Base-by-base conservation (phyloP, 495 filamentous ascomycete genomes). In the Neurospora sp. region DNA sequence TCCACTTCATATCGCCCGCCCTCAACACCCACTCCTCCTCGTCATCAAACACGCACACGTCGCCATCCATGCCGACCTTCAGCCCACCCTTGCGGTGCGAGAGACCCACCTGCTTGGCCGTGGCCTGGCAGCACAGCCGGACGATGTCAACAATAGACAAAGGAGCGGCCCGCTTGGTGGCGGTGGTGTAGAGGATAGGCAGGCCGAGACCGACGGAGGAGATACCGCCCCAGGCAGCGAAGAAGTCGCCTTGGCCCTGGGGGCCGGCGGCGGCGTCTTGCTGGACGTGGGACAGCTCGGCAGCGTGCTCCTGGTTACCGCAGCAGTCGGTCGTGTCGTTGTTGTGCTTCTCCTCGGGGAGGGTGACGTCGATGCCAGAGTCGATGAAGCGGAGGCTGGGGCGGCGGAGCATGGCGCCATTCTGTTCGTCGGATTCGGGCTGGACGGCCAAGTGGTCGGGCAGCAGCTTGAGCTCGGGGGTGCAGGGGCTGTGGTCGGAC, bases 401-500 rank as follows among this genome's bases (percentile, higher is more conserved):
- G 54, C 54, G 54, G 31, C 54, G 54, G 28, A 66, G 28, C 72
- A 86, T 83, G 28, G 70, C 59, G 5, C 75, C 70, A 77, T 75
- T 70, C 21, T 71, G 82, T 13, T 72, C 19, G 19, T 21, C 42
- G 42, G 9, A 45, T 21, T 45, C 71, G 54, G 78, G 76, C 15
- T 72, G 45, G 19, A 77, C 72, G 69, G 84, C 78, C 4, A 96
- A 81, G 74, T 90, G 85, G 1, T 87, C 79, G 10, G 94, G 94
- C 0, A 99, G 89, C 38, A 95, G 88, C 84, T 99, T 99, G 73
- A 99, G 87, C 78, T 96, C 89, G 1, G 96, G 94, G 1, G 96
- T 99, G 85, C 96, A 99, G 15, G 96, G 96, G 36, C 92, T 95
- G 85, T 99, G 96, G 78, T 99, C 96, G 1, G 92, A 95, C n/a